Base-by-base conservation (phyloP, 2,329 filamentous ascomycete genomes). In the Xylariomycetidae sp. region DNA sequence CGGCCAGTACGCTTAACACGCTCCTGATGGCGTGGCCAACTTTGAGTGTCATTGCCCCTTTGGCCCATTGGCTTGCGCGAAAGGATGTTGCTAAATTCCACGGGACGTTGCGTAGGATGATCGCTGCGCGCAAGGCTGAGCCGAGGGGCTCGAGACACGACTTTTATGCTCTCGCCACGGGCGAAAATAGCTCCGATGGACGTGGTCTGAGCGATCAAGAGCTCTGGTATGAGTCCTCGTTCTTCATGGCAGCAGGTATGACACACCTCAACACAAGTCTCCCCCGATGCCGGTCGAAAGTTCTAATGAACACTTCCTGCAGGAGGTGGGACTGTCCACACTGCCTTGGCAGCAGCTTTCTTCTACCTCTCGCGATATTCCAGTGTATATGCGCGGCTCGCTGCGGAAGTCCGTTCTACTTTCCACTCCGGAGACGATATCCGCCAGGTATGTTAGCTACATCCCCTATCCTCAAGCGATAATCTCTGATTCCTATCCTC, bases 91-190 rank as follows among this genome's bases (percentile, higher is more conserved):
- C 18, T 16, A 10, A 25, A 15, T 32, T 39, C 19, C 29, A 14
- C 2, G 10, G 18, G 13, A 34, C 19, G 13, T 10, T 39, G 10
- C 29, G 7, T 3, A 19, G 27, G 10, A 40, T 40, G 38, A 40
- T 40, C 14, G 14, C 33, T 3, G 12, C 27, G 4, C 30, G 33
- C 7, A 31, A 29, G 25, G 20, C 24, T 15, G 14, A n/a, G 20
- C 22, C 26, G 2, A 27, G 14, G 15, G 24, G 34, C 10, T 26
- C 31, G 5, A 34, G 20, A 13, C 36, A 27, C 15, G 36, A 38
- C 24, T 23, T 37, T 13, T 37, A 37, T 12, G 7, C 35, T 18
- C 16, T 33, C 25, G 18, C 17, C 10, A 24, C 17, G 6, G 19
- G 22, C 10, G 22, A 35, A 18, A 19, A 30, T 7, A 24, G 10